A percentile compares a stretch with the other conserved stretches of the same genome.
Conservation (phyloP, 495 filamentous ascomycete genomes). For the Aspergillus ostianus region DNA sequence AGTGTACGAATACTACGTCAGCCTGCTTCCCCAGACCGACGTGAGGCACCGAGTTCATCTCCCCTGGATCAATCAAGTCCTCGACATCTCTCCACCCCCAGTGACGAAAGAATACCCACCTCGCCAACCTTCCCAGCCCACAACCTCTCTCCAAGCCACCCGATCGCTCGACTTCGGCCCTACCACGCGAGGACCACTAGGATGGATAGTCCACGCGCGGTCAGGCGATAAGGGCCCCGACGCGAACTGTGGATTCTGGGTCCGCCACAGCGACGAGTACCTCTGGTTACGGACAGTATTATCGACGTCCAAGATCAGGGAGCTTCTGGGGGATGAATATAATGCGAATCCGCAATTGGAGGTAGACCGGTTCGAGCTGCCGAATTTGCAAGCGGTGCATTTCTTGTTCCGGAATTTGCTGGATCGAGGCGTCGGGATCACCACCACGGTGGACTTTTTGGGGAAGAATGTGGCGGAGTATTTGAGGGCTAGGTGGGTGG, state of each 20-base stretch:
- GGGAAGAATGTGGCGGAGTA: constrained; percentile 59
- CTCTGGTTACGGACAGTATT: constrained; percentile 50
- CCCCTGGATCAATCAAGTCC: constrained; percentile 32
- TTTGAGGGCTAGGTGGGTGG: constrained; percentile 46
- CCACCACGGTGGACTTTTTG: constrained; percentile 50
- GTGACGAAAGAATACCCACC: constrained; percentile 31
- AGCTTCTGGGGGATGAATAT: constrained; percentile 42
- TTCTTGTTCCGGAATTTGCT: constrained; percentile 55
- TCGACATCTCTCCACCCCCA: constrained; percentile 36
- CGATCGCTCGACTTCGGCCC: constrained; percentile 36
- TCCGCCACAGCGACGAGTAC: constrained; percentile 48
- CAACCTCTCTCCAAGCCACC: constrained; percentile 24
- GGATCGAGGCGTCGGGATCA: constrained; percentile 52
- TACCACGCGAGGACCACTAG: constrained; percentile 41
- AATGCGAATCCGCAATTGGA: constrained; percentile 36
- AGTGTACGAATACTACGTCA: constrained; percentile 44
- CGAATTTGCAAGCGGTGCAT: constrained; percentile 44
- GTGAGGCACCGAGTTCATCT: constrained; percentile 39
- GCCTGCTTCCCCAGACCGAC: constrained; percentile 37
- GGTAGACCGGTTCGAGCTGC: constrained; percentile 53
- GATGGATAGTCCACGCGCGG: constrained; percentile 47
- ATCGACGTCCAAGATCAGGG: constrained; percentile 32
- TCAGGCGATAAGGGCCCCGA: constrained; percentile 56
- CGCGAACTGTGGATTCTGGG: constrained; percentile 55
- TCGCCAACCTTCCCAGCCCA: constrained; percentile 34